These are phyloP conservation scores for Petunia axillaris DNA, from an alignment of 257 asterid genomes.

Conservation along the genomic window DNA sequence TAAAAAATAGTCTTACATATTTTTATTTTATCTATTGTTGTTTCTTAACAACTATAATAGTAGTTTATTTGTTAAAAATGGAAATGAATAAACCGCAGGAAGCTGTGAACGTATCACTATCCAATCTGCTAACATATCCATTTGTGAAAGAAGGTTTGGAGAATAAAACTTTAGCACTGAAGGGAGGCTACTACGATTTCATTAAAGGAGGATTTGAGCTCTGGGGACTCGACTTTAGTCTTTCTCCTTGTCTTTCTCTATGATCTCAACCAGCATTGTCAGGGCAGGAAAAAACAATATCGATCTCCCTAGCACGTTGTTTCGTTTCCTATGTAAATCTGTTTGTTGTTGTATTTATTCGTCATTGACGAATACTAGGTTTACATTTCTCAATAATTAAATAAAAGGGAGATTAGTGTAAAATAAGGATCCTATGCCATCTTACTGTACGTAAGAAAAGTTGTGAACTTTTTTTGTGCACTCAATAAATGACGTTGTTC, in stretches of 20 bases:
- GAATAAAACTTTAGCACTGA: slow-evolving; percentile 72
- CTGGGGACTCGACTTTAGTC: slow-evolving; percentile 77
- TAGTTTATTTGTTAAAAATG: not conserved
- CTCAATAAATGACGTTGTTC: no score
- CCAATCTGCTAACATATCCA: slow-evolving; percentile 80
- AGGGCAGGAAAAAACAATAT: not conserved
- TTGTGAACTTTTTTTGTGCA: no score
- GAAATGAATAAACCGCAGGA: slow-evolving; percentile 52
- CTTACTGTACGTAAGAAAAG: no score
- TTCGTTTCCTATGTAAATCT: no score
- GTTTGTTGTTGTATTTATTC: no score
- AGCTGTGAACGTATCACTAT: slow-evolving; percentile 89
- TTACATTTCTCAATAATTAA: no score
- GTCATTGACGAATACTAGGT: no score
- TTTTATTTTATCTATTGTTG: not conserved
- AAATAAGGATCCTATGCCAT: no score
- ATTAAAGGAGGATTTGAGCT: slow-evolving; percentile 82
- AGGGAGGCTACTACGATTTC: slow-evolving; percentile 89
- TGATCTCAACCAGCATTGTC: slow-evolving; percentile 40
- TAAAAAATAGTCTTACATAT: not conserved
- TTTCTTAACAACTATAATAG: not conserved
- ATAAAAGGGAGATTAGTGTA: no score
- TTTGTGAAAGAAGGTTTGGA: slow-evolving; percentile 84
- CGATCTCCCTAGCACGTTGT: no score
- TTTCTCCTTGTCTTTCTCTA: slow-evolving; percentile 71